Conservation (phyloP, 2,329 filamentous ascomycete genomes). For the Penicillium psychrosexuale region DNA sequence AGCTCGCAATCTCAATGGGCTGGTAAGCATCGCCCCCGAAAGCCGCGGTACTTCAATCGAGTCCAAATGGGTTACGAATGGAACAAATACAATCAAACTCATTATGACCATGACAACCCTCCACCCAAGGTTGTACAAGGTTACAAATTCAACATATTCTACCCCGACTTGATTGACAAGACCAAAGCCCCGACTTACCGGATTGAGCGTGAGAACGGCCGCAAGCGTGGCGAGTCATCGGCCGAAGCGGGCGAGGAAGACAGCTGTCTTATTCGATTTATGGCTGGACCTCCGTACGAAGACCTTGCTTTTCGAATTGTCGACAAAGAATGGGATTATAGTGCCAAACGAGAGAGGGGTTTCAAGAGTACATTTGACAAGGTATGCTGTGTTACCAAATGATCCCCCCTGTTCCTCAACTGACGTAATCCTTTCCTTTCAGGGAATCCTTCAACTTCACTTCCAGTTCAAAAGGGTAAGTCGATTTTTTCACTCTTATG, state of each 20-base stretch:
- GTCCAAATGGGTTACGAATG: constrained; percentile 99
- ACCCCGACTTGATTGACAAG: constrained; percentile 94
- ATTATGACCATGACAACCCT: constrained; percentile 97
- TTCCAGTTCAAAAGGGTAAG: constrained; percentile 97
- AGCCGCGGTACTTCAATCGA: constrained; percentile 95
- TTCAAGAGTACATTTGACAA: constrained; percentile 98
- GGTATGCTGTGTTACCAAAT: constrained; percentile 53
- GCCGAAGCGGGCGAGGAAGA: constrained; percentile 93
- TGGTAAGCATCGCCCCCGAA: constrained; percentile 80
- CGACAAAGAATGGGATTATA: constrained; percentile 99
- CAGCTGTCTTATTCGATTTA: constrained; percentile 93
- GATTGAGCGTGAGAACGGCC: constrained; percentile 88
- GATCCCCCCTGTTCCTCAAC: neutral
- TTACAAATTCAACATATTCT: constrained; percentile 99
- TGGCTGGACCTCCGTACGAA: constrained; percentile 91
- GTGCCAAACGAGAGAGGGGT: constrained; percentile 87
- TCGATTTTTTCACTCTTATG: neutral
- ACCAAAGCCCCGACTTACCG: constrained; percentile 91
- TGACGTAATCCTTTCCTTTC: constrained; percentile 12
- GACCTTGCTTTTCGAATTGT: constrained; percentile 97
- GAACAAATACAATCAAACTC: constrained; percentile 99
- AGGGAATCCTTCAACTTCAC: constrained; percentile 93
- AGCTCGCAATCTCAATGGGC: constrained; percentile 71
- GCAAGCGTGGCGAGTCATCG: constrained; percentile 85
- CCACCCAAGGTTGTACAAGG: constrained; percentile 97